phyloP scores from a whole-genome alignment of 2,329 filamentous ascomycete genomes.

The Coniosporium tulheliwenetii region DNA sequence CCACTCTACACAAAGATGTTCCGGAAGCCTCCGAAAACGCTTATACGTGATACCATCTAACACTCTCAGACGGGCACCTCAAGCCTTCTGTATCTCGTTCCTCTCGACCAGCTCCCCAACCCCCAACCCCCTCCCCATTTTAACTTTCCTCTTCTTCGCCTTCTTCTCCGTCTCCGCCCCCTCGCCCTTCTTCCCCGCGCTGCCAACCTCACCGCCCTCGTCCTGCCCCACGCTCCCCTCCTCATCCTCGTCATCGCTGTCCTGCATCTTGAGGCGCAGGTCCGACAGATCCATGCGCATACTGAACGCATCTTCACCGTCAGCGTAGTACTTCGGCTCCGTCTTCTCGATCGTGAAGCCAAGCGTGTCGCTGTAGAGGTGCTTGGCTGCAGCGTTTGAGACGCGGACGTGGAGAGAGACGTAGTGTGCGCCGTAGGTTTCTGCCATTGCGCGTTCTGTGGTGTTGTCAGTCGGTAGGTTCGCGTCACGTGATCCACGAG shows the following conservation, averaged over 20 bases:
- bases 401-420: conserved; percentile 93
- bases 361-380: conserved; percentile 83
- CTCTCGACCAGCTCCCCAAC: conserved; percentile 63
- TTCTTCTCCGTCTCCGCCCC: conserved; percentile 19
- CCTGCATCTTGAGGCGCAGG: conserved; percentile 37
- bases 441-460: conserved; percentile 85
- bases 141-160: conserved; percentile 62
- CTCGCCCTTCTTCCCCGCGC: conserved; percentile 22
- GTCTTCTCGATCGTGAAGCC: conserved; percentile 79
- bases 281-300: conserved; percentile 74
- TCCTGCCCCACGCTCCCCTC: conserved; percentile 23
- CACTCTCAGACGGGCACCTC: not conserved
- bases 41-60: not conserved
- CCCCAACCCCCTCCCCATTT: conserved; percentile 65
- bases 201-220: conserved; percentile 22
- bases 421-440: conserved; percentile 81
- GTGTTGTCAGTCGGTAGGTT: not conserved
- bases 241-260: conserved; percentile 19
- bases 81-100: conserved; percentile 40
- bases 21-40: too few species aligned
- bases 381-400: conserved; percentile 80
- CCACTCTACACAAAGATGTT: too few species aligned
- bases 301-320: conserved; percentile 88
- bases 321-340: conserved; percentile 86
- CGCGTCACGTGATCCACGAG: too few species aligned